phyloP scores from a whole-genome alignment of 73 alveolate genomes.

The Uronychia setigera region DNA sequence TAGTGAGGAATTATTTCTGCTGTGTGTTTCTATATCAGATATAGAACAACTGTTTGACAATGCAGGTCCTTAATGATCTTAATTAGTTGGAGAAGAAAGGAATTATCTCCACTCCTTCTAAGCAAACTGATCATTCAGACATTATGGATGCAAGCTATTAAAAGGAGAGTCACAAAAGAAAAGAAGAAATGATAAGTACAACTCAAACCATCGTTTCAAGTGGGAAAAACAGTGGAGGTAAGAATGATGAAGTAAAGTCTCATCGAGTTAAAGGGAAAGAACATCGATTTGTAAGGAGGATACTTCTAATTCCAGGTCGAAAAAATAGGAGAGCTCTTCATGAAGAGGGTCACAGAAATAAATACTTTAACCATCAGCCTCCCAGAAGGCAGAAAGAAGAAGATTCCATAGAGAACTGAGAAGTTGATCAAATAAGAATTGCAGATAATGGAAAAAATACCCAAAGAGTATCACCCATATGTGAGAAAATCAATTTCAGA shows the following conservation, averaged over 20 bases:
- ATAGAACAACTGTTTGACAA: not conserved
- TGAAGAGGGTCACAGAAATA: not conserved
- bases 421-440: no score
- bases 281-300: not conserved
- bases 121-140: not conserved
- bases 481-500: no score
- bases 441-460: no score
- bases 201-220: no score
- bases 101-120: not conserved
- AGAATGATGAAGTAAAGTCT: not conserved
- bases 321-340: not conserved
- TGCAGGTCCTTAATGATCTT: not conserved
- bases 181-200: not conserved
- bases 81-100: not conserved
- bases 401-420: no score
- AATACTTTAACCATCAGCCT: not conserved
- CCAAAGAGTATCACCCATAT: no score
- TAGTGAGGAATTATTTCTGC: not conserved
- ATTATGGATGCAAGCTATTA: not conserved
- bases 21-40: not conserved
- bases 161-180: not conserved
- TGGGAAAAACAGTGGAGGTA: not conserved
- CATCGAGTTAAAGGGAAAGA: not conserved
- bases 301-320: not conserved
- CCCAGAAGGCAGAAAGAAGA: not conserved